These are phyloP conservation scores for Coprinopsis marcescibilis DNA, from an alignment of 768 basidiomycete genomes.

Conservation along the genomic window DNA sequence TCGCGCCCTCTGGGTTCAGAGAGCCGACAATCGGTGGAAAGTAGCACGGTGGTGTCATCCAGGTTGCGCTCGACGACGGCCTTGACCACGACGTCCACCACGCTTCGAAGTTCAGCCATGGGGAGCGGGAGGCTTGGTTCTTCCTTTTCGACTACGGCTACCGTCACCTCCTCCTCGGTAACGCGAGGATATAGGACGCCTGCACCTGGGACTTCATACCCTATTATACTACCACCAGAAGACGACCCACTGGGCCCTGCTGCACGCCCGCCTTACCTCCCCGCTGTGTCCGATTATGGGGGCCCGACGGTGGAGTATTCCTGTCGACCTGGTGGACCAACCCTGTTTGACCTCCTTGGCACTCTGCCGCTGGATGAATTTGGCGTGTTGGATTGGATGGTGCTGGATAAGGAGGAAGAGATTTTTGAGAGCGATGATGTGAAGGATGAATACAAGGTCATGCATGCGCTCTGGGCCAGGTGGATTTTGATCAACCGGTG, in stretches of 20 bases:
- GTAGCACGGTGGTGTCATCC: no score
- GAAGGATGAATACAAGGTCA: constrained; percentile 70
- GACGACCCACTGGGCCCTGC: constrained; percentile 48
- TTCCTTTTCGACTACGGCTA: constrained; percentile 5
- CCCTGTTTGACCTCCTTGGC: constrained; percentile 59
- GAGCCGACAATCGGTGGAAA: no score
- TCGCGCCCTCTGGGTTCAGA: no score
- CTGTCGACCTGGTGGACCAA: constrained; percentile 60
- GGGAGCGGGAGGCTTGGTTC: no score
- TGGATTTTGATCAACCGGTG: constrained; percentile 67
- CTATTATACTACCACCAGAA: constrained; percentile 35
- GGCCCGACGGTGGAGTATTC: constrained; percentile 48
- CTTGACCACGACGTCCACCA: no score
- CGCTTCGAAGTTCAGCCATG: no score
- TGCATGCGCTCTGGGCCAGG: constrained; percentile 70
- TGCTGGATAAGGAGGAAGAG: constrained; percentile 71
- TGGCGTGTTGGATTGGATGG: constrained; percentile 63
- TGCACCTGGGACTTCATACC: constrained; percentile 19
- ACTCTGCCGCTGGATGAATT: constrained; percentile 54
- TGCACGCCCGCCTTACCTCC: constrained; percentile 44
- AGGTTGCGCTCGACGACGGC: no score
- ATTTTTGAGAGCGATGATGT: constrained; percentile 68
- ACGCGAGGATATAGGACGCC: constrained; percentile 6
- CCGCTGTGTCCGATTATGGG: constrained; percentile 40
- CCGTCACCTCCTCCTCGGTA: constrained; percentile 2